Base-by-base conservation (phyloP, 352 stramenopile species). In the Phytopythium helicoides region DNA sequence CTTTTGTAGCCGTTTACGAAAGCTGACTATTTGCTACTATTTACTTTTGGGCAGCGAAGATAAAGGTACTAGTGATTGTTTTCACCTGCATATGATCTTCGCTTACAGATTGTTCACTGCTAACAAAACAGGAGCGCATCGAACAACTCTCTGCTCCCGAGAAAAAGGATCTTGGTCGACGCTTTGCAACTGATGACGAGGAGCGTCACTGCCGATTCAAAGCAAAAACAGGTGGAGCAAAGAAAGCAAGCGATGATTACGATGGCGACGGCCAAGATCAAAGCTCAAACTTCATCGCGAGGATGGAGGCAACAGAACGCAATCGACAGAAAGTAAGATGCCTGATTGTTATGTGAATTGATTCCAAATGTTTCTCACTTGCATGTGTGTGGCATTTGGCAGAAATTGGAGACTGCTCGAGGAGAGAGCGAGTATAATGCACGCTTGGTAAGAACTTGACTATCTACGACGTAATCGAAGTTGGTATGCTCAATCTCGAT, bases 381-480 rank as follows among this genome's bases (percentile, higher is more conserved):
- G n/a, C n/a, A n/a, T n/a, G n/a, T n/a, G n/a, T 54, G 12, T 52
- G 9, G 21, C 35, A 16, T 5, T 58, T 11, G n/a, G 12, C 57
- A 94, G 83, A 87, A 85, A 73, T 56, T 94, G 5, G 76, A 87
- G 40, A 62, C 82, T 35, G 87, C 77, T 22, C 62, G 83, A 26
- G 79, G 79, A 4, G 83, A 94, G 49, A 87, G 89, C 34, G 81
- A 90, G 31, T 92, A 94, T 62, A 75, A 83, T 33, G 60, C 68
- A 28, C 60, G 74, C 16, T 53, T 86, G 56, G 76, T 86, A 73
- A 16, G 28, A 33, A 33, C n/a, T n/a, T n/a, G n/a, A 33, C 9
- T 33, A 33, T 33, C 28, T 9, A 33, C 28, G 9, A 9, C 5
- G 28, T 33, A 10, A 10, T 33, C 28, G 28, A 5, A 9, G 28